A percentile compares a stretch with the other conserved stretches of the same genome.
phyloP scores from a whole-genome alignment of 192 early-diverging fungal genomes.

The Coemansia furcata region DNA sequence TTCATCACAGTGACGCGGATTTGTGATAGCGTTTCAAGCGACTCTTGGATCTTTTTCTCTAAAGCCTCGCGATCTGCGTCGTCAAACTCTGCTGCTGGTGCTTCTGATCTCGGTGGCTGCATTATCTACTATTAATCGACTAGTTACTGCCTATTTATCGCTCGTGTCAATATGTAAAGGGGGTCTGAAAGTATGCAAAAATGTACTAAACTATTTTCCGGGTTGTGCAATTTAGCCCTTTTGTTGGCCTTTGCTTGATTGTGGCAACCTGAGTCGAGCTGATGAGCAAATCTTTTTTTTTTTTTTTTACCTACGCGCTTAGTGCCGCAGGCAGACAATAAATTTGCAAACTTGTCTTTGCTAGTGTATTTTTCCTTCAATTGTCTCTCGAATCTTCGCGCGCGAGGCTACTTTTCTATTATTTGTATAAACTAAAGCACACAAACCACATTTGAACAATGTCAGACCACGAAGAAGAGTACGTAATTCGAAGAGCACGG shows the following conservation, averaged over 20 bases:
- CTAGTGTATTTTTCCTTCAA: neutral
- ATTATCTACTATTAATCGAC: neutral
- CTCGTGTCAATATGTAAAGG: neutral
- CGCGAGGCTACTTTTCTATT: neutral
- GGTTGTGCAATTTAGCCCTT: neutral
- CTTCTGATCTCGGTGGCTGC: slow-evolving; percentile 9
- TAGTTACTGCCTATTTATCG: neutral
- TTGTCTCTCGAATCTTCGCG: neutral
- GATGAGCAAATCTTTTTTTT: neutral
- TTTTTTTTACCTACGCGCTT: neutral
- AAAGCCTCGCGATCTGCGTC: slow-evolving; percentile 31
- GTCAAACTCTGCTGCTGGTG: slow-evolving; percentile 20
- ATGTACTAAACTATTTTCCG: neutral
- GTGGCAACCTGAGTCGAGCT: neutral
- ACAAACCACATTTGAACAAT: slow-evolving; percentile 6
- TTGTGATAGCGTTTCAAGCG: slow-evolving; percentile 46
- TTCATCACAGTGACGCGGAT: slow-evolving; percentile 42
- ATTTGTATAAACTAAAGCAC: slow-evolving; percentile 1
- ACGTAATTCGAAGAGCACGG: neutral
- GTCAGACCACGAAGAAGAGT: slow-evolving; percentile 45
- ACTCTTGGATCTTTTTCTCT: slow-evolving; percentile 35
- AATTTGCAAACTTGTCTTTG: neutral
- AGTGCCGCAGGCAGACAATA: too few relatives aligned
- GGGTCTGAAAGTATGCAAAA: neutral
- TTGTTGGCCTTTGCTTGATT: neutral